phyloP scores from a whole-genome alignment of 2,329 filamentous ascomycete genomes.

The Remersonia thermophila region DNA sequence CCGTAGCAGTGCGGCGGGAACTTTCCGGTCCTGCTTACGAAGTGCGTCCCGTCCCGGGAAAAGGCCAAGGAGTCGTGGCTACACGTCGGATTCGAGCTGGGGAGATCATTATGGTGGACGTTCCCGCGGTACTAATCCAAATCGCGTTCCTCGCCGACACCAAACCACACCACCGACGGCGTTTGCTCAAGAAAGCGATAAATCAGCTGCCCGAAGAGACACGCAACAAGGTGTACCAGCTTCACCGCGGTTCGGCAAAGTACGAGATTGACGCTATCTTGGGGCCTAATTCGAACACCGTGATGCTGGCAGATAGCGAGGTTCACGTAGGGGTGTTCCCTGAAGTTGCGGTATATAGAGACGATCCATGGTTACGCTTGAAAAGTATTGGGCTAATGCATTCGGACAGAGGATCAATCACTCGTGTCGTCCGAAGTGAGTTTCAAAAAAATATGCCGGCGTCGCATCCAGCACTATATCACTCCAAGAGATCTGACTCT shows the following conservation, averaged over 20 bases:
- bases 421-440: slow-evolving; percentile 19
- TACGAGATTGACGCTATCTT: slow-evolving; percentile 16
- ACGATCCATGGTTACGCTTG: neutral
- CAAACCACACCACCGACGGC: slow-evolving; percentile 14
- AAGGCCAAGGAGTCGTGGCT: slow-evolving; percentile 25
- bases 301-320: slow-evolving; percentile 9
- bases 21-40: slow-evolving; percentile 16
- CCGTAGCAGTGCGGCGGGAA: slow-evolving; percentile 1
- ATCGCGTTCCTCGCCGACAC: slow-evolving; percentile 10
- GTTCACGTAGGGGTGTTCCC: slow-evolving; percentile 17
- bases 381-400: neutral
- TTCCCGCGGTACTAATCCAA: slow-evolving; percentile 19
- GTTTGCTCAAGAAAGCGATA: slow-evolving; percentile 14
- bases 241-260: slow-evolving; percentile 5
- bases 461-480: no score
- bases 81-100: slow-evolving; percentile 21
- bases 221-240: slow-evolving; percentile 1
- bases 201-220: slow-evolving; percentile 12
- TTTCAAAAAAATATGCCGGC: no score
- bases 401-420: slow-evolving; percentile 19
- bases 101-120: slow-evolving; percentile 26
- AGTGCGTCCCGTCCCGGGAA: slow-evolving; percentile 20
- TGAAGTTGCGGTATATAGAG: slow-evolving; percentile 16
- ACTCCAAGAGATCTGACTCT: neutral
- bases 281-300: slow-evolving; percentile 13